Evolutionary conservation across 805 yeast genomes (phyloP), one percentile per base, ranked within the genome.

Genomic region (Ogataea naganishii): DNA sequence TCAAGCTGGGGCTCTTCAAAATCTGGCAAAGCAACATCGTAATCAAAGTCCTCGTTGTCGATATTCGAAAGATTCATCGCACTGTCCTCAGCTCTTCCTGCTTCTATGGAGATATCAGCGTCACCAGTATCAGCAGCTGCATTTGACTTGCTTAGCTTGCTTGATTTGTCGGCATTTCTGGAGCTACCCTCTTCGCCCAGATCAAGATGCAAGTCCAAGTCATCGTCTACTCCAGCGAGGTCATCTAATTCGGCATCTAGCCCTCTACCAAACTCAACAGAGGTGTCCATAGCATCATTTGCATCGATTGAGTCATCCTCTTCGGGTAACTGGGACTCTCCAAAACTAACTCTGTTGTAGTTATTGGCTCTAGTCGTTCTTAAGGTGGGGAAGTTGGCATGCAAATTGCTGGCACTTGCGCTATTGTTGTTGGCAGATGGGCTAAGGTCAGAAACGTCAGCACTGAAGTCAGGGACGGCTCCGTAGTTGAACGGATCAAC

Each of bases 231-330:
- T 12, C 53, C 58, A 12, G 46, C 55, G 14, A 46, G 32, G 27
- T 46, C 54, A 33, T 52, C 58, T 7, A 47, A 49, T 16, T 53
- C 62, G 13, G 28, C 32, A 20, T 38, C 51, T 4, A 47, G 53
- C 29, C 68, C 66, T 51, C 92, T 69, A 7, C 80, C 83, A 25
- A 75, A 43, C 49, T 83, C 94, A 24, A 83, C 64, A 0, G 88
- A 78, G 19, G 60, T 64, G 42, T 78, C 80, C 25, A 63, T 31
- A 8, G 44, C n/a, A n/a, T 36, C 34, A n/a, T 31, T 33, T 20
- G 29, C 15, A 6, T 31, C 20, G 18, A 33, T 29, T n/a, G 30
- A 21, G 11, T 24, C 36, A 19, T 14, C 27, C 26, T 34, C 38
- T 21, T 18, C 27, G 4, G 21, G 31, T n/a, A 31, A 14, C 19